Evolutionary conservation across 73 alveolate species (phyloP), one percentile per base, ranked within the genome.

Genomic region (Paramecium octaurelia): DNA sequence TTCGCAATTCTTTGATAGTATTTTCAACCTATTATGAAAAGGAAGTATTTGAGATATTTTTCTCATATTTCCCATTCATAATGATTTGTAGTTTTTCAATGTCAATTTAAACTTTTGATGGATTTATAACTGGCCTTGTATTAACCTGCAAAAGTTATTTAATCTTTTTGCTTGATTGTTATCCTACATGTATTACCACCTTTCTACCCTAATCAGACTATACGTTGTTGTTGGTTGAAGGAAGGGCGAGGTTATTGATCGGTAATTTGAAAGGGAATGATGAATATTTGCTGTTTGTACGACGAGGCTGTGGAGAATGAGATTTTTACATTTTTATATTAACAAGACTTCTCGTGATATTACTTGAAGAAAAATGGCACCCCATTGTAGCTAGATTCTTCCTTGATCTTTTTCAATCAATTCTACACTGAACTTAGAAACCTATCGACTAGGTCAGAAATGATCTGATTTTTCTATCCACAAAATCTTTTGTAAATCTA

Each of bases 151-250:
- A 34, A 3, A 64, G 46, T 34, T 64, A 34, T 34, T 64, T 64
- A 64, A 64, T 64, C 84, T 64, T 64, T 27, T 64, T 64, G 21
- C 50, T 42, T 64, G 84, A 64, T 64, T 34, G 50, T 24, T 64
- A 34, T 64, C 84, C 84, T 64, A 64, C 50, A 64, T 64, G 84
- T 64, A 64, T 64, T 64, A 27, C 1, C 84, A 31, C 50, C 46
- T 31, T 64, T 34, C 50, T 64, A 64, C 84, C 84, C 50, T 64
- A 64, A 64, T 64, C 84, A 10, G 84, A 64, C 84, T 64, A 64
- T 3, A 64, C 50, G 14, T 64, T 46, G 46, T 48, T 64, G 84
- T 24, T 64, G 24, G 84, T 34, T 27, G 29, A 34, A 34, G 84
- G 84, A 31, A 64, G 46, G 4, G 84, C 84, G 1, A 64, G 50